A percentile compares a stretch with the other conserved stretches of the same genome.
Evolutionary conservation across 2,329 filamentous ascomycete species (phyloP).

Genomic region (Trichophyton equinum): DNA sequence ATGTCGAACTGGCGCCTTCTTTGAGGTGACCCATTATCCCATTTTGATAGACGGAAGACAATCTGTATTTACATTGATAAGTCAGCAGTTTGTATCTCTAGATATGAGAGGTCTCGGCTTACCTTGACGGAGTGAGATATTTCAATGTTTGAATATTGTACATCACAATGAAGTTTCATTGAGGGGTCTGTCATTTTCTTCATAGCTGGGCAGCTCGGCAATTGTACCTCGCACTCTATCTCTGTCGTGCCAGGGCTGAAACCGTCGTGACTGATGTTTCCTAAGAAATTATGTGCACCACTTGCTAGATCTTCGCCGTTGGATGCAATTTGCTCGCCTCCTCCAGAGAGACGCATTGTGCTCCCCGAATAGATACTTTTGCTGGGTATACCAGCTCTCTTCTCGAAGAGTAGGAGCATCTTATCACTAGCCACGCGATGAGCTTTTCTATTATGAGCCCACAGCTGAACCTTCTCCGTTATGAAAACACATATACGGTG

Average conservation of each 20-base stretch:
- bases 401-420: constrained; percentile 80
- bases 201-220: constrained; percentile 81
- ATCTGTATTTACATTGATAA: constrained; percentile 43
- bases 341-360: constrained; percentile 65
- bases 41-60: constrained; percentile 79
- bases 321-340: constrained; percentile 56
- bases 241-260: constrained; percentile 75
- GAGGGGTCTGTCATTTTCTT: constrained; percentile 47
- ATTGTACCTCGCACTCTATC: constrained; percentile 85
- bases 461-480: constrained; percentile 84
- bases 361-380: constrained; percentile 62
- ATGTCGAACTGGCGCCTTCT: constrained; percentile 89
- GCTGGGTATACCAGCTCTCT: constrained; percentile 65
- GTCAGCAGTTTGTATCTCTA: background rate
- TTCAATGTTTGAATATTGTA: constrained; percentile 85
- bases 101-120: constrained; percentile 18
- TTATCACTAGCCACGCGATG: constrained; percentile 72
- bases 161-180: constrained; percentile 65
- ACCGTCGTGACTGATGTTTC: constrained; percentile 59
- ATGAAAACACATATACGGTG: constrained; percentile 86
- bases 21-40: constrained; percentile 62
- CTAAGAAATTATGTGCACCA: constrained; percentile 58
- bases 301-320: constrained; percentile 44
- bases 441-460: constrained; percentile 71
- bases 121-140: constrained; percentile 97